These are phyloP conservation scores for Yamadazyma atmosphaerica DNA, from an alignment of 1,139 yeast species.

Conservation along the genomic window DNA sequence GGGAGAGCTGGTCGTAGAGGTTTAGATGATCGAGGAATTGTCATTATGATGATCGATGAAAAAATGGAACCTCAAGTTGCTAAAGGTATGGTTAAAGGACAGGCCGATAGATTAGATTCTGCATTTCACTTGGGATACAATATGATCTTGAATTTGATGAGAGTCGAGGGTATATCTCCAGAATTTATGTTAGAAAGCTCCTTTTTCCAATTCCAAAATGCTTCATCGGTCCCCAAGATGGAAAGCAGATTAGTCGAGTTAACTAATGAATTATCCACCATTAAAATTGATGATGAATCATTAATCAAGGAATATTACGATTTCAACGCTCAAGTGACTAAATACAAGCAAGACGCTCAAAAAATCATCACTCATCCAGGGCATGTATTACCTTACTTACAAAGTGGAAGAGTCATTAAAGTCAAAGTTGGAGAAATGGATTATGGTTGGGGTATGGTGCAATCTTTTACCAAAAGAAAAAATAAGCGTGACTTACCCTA, in stretches of 20 bases:
- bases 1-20: conserved; percentile 99
- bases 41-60: conserved; percentile 98
- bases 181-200: conserved; percentile 95
- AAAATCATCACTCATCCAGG: conserved; percentile 93
- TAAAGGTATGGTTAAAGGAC: conserved; percentile 98
- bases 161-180: conserved; percentile 98
- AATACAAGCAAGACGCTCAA: conserved; percentile 75
- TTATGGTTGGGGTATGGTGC: conserved; percentile 95
- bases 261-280: conserved; percentile 46
- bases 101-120: conserved; percentile 92
- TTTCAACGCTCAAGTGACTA: conserved; percentile 65
- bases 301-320: conserved; percentile 81
- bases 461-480: conserved; percentile 69
- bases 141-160: conserved; percentile 91
- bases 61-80: conserved; percentile 99
- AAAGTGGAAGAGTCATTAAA: conserved; percentile 82
- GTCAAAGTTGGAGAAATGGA: conserved; percentile 59
- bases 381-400: conserved; percentile 76
- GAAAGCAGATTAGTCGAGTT: conserved; percentile 62
- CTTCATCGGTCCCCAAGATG: conserved; percentile 82
- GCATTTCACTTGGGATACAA: conserved; percentile 97
- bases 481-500: conserved; percentile 56
- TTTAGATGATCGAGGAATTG: conserved; percentile 97
- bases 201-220: conserved; percentile 92
- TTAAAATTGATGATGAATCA: conserved; percentile 71